Conservation (phyloP, 352 stramenopile species). For the Pythium guiyangense region DNA sequence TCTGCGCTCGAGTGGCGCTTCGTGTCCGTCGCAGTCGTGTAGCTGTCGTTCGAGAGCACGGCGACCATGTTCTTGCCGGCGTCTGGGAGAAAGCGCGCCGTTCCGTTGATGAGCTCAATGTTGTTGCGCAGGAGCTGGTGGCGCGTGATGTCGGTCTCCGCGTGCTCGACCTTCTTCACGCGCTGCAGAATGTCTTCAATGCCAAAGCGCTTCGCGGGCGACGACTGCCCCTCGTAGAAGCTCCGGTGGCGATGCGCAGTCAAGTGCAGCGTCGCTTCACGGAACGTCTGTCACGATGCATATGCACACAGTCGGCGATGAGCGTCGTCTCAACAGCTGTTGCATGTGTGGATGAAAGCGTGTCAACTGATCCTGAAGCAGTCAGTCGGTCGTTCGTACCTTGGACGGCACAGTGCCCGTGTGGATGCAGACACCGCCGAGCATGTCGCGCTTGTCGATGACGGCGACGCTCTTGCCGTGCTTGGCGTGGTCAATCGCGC, state of each 20-base stretch:
- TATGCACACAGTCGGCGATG: background rate
- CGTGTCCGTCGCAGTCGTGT: slow-evolving; percentile 70
- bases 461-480: slow-evolving; percentile 78
- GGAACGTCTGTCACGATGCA: slow-evolving; percentile 67
- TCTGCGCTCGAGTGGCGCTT: slow-evolving; percentile 69
- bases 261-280: slow-evolving; percentile 85
- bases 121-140: slow-evolving; percentile 80
- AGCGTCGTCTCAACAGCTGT: background rate
- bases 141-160: slow-evolving; percentile 83
- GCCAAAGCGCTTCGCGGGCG: slow-evolving; percentile 62
- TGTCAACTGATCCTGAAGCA: background rate
- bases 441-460: slow-evolving; percentile 88
- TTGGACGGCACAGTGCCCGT: slow-evolving; percentile 87
- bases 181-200: slow-evolving; percentile 83
- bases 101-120: slow-evolving; percentile 78
- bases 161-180: slow-evolving; percentile 76
- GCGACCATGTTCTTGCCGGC: slow-evolving; percentile 71
- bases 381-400: slow-evolving; percentile 22
- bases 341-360: no score
- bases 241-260: slow-evolving; percentile 85
- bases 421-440: slow-evolving; percentile 86
- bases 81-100: slow-evolving; percentile 67
- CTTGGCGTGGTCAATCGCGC: slow-evolving; percentile 87
- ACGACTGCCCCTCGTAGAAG: slow-evolving; percentile 80
- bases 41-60: slow-evolving; percentile 81